Conservation (phyloP, 495 filamentous ascomycete species). For the Parmelia sp. region DNA sequence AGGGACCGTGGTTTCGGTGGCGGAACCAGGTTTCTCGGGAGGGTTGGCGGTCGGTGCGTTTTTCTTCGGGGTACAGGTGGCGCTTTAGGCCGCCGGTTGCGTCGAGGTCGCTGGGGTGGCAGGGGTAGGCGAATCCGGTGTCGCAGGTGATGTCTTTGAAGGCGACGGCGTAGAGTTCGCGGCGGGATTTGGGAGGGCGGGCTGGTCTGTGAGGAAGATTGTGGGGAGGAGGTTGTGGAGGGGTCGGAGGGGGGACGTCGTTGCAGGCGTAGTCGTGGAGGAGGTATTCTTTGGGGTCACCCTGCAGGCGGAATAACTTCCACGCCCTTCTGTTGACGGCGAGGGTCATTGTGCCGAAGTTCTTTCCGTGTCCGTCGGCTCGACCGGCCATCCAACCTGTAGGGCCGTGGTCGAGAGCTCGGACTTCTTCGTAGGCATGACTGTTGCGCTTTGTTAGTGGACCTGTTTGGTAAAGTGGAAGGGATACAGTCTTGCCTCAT, state of each 20-base stretch:
- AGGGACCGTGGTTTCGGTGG: background rate
- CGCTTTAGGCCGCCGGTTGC: background rate
- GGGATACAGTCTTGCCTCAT: background rate
- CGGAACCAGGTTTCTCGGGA: background rate
- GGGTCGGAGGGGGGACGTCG: background rate
- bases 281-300: background rate
- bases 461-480: too few relatives aligned
- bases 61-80: background rate
- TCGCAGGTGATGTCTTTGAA: background rate
- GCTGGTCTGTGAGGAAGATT: background rate
- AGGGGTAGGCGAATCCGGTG: background rate
- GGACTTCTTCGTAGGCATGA: background rate
- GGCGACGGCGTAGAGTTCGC: background rate
- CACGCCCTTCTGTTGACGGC: background rate
- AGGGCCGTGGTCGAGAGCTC: background rate
- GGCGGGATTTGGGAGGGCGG: background rate
- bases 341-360: background rate
- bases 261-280: background rate
- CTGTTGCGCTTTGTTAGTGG: background rate
- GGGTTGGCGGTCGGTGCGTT: background rate
- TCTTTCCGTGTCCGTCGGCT: background rate
- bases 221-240: background rate
- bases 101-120: background rate
- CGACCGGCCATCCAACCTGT: background rate
- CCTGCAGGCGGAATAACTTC: background rate